These are phyloP conservation scores for Pythium coloratum DNA, from an alignment of 352 stramenopile species.

Conservation along the genomic window DNA sequence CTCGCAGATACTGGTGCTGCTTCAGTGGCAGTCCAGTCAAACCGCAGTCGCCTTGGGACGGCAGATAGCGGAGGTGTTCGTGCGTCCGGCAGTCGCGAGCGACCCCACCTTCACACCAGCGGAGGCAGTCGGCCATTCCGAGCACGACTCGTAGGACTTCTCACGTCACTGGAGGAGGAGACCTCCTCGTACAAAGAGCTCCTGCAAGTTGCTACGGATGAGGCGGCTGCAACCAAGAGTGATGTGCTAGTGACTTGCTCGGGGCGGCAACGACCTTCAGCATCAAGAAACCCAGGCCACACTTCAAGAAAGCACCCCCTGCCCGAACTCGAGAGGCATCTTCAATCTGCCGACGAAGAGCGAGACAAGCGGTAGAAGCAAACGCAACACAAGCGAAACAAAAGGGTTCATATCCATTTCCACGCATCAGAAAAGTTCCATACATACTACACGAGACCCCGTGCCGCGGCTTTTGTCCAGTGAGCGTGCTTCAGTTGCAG, in stretches of 20 bases:
- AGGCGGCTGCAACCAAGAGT: not conserved
- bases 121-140: constrained; percentile 42
- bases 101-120: constrained; percentile 17
- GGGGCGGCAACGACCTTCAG: not conserved
- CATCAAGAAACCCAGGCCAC: not conserved
- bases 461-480: not conserved
- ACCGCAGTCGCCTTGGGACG: not conserved
- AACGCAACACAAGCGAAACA: not conserved
- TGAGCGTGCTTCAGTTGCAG: not conserved
- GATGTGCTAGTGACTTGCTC: not conserved
- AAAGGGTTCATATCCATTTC: constrained; percentile 1
- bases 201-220: constrained; percentile 12
- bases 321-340: not conserved
- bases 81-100: not conserved
- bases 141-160: constrained; percentile 54
- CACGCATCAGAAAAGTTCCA: not conserved
- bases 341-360: not conserved
- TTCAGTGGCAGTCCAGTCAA: not conserved
- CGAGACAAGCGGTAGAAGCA: not conserved
- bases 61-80: not conserved
- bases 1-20: not conserved
- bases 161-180: constrained; percentile 72
- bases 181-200: constrained; percentile 49
- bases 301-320: constrained; percentile 2
- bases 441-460: not conserved